Evolutionary conservation across 2,329 filamentous ascomycete species (phyloP).

Genomic region (Teratosphaeria gauchensis): DNA sequence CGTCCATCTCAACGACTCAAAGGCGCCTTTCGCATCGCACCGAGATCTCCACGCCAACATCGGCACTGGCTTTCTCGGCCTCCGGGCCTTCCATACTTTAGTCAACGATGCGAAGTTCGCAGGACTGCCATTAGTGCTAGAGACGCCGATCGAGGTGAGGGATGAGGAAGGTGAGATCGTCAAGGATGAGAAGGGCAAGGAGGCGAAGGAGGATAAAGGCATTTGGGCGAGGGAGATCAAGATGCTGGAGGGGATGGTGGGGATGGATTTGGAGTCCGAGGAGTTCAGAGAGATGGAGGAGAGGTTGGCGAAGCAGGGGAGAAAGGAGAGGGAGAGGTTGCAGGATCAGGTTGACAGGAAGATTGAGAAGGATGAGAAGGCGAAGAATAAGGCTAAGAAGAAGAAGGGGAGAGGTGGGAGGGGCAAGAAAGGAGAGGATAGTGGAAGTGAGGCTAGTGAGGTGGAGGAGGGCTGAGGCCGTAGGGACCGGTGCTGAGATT

Average conservation of each 20-base stretch:
- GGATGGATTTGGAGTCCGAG: conserved; percentile 65
- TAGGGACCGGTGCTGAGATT: background rate
- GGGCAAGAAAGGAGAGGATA: background rate
- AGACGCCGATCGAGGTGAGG: conserved; percentile 80
- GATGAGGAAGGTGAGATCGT: conserved; percentile 50
- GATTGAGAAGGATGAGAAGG: conserved; percentile 46
- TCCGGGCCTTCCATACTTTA: conserved; percentile 81
- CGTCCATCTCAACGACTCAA: conserved; percentile 90
- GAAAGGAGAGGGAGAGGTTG: conserved; percentile 61
- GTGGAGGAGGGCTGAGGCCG: background rate
- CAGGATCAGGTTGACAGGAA: conserved; percentile 73
- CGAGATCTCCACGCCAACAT: conserved; percentile 94
- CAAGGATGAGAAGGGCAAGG: conserved; percentile 34
- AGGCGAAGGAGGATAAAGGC: conserved; percentile 59
- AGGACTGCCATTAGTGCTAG: conserved; percentile 79
- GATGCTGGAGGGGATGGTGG: conserved; percentile 77
- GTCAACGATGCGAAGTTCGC: conserved; percentile 73
- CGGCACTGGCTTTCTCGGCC: conserved; percentile 83
- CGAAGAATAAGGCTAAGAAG: background rate
- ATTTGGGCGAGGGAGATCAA: conserved; percentile 95
- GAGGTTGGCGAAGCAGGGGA: conserved; percentile 58
- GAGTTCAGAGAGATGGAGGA: conserved; percentile 60
- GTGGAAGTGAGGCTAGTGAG: background rate
- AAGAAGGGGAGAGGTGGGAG: background rate
- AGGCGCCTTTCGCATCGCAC: conserved; percentile 71